Base-by-base conservation (phyloP, 345 rosid genomes). In the Arabidopsis suecica region DNA sequence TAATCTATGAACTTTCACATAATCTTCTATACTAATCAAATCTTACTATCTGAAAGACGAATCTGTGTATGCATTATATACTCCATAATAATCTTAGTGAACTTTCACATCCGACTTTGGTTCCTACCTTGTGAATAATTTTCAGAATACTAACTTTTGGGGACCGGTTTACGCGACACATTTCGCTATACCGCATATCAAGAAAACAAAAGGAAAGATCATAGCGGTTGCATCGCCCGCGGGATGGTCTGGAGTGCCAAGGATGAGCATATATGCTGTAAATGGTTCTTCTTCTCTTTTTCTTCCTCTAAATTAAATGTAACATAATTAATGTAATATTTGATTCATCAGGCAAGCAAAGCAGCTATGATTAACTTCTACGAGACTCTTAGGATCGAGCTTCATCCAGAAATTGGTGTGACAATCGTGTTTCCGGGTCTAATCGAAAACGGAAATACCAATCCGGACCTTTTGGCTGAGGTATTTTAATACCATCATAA, bases 121-220 rank as follows among this genome's bases (percentile, higher is more conserved):
- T 23, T 23, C 25, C 25, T 1, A 23, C 3, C 1, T 30, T 45
- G 49, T 23, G 30, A 30, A 44, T 18, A 69, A 34, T 60, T 9
- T 10, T 7, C 64, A 89, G 89, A 83, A 86, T 37, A 82, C 72
- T 4, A 85, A 88, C 32, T 91, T 91, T 82, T 87, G 88, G 88
- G 96, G 90, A 38, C 76, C 88, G 0, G 88, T 80, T 0, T 81
- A 84, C 11, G 60, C 81, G 14, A 76, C 88, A 2, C 73, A 68
- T 44, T 85, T 73, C 33, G 94, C 89, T 44, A 58, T 86, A 57
- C 91, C 89, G 1, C 79, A 89, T 60, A 75, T 87, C 2, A 81
- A 78, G 79, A 60, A 72, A 47, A 84, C 78, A 65, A 73, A 61
- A 72, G 92, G 91, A 22, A 86, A 84, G 73, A 86, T 89, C 9